These are phyloP conservation scores for Aphanomyces stellatus DNA, from an alignment of 352 stramenopile species.

Conservation along the genomic window DNA sequence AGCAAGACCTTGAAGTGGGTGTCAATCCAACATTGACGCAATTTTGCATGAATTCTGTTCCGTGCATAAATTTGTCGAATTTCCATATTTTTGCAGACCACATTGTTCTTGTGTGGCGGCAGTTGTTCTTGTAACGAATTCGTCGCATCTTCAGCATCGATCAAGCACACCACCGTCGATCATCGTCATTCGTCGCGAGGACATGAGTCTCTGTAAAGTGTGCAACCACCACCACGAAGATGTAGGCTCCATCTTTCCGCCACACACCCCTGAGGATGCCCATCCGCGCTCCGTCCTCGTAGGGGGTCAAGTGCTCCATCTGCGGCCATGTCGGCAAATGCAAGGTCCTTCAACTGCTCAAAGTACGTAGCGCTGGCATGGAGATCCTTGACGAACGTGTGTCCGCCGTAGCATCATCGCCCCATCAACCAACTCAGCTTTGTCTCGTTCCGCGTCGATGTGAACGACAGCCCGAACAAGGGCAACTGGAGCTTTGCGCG, in stretches of 20 bases:
- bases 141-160: no score
- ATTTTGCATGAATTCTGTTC: no score
- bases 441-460: constrained; percentile 12
- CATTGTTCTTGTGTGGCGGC: no score
- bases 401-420: not conserved
- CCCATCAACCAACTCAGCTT: constrained; percentile 19
- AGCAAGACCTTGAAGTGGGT: no score
- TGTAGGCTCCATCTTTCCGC: not conserved
- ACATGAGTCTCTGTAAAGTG: constrained; percentile 29
- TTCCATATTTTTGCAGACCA: not conserved
- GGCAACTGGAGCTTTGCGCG: constrained; percentile 18
- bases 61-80: no score
- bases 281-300: not conserved
- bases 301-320: constrained; percentile 50
- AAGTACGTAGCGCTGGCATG: constrained; percentile 24
- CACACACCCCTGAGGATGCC: not conserved
- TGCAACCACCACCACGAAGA: constrained; percentile 45
- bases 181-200: no score
- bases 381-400: not conserved
- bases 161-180: no score
- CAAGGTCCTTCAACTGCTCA: constrained; percentile 44
- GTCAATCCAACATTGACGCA: no score
- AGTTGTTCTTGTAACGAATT: no score
- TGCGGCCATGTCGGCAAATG: constrained; percentile 65
- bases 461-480: constrained; percentile 2